Evolutionary conservation across 768 basidiomycete species (phyloP), one percentile per base, ranked within the genome.

Genomic region (Paxillus involutus): DNA sequence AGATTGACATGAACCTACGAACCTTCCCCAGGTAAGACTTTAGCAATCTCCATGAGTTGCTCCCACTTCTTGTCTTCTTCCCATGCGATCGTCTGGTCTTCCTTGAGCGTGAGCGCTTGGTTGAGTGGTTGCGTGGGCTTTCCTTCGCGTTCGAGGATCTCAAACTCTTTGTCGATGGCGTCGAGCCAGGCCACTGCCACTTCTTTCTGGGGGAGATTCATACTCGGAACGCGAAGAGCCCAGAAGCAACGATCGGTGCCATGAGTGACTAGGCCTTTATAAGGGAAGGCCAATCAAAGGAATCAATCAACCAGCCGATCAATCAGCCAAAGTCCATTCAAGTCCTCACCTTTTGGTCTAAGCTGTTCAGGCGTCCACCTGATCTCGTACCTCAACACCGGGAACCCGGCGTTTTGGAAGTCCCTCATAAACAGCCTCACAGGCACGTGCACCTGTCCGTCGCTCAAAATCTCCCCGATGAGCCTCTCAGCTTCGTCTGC

Each of bases 391-490:
- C 89, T 76, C 52, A 87, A 64, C 1, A 88, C 77, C 0, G 88
- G 88, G 63, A 85, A 89, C 1, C 75, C 78, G 1, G 73, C 77
- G 6, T 70, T 66, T 13, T 76, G 66, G 60, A 89, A 68, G 60
- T 91, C 89, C 56, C 81, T 73, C 32, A 78, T 76, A 29, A 91
- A 75, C 37, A 91, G 53, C 37, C 87, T 72, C 37, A 83, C 78
- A 0, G 88, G 88, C 1, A 90, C 65, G 64, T 91, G 77, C 6
- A 91, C 88, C 64, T 88, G 86, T 14, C 76, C 81, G 33, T 77
- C 76, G 56, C 82, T 80, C 59, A 84, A 59, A 32, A 89, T 80
- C 26, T 83, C 76, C 1, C 88, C 89, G 63, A 81, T 83, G 41
- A 79, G 54, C 58, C 68, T 73, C 53, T 66, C 60, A 16, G 75